These are phyloP conservation scores for Rhodosporidiobolus odoratus DNA, from an alignment of 768 basidiomycete genomes.

Conservation along the genomic window DNA sequence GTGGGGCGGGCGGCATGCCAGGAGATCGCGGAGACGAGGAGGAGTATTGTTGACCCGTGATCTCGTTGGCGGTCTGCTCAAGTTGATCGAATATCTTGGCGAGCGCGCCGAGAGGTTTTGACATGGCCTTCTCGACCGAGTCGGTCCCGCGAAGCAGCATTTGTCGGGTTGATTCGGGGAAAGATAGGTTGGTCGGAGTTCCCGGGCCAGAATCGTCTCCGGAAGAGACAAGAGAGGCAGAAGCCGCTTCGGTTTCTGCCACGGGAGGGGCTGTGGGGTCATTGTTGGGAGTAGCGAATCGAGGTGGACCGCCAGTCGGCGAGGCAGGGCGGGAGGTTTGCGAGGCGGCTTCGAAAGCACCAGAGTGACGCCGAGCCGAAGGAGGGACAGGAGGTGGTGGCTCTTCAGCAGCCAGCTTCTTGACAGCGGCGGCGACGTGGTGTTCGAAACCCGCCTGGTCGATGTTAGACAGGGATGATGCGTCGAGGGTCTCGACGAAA, in stretches of 20 bases:
- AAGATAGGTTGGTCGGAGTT: background rate
- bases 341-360: background rate
- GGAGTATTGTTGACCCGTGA: conserved; percentile 3
- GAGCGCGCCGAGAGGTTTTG: conserved; percentile 43
- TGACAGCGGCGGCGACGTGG: conserved; percentile 48
- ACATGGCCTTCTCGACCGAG: conserved; percentile 39
- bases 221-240: conserved; percentile 12
- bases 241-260: conserved; percentile 3
- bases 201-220: background rate
- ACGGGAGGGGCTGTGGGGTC: background rate
- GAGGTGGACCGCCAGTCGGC: background rate
- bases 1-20: background rate
- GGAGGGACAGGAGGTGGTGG: conserved; percentile 25
- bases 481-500: conserved; percentile 98
- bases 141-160: conserved; percentile 37
- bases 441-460: conserved; percentile 86
- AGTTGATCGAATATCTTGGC: conserved; percentile 42
- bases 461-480: conserved; percentile 87
- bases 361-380: background rate
- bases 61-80: conserved; percentile 28
- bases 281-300: background rate
- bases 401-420: conserved; percentile 23
- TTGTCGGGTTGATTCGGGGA: conserved; percentile 18
- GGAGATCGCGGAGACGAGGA: background rate
- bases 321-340: background rate